A percentile compares a stretch with the other conserved stretches of the same genome.
Evolutionary conservation across 1,284 basidiomycete genomes (phyloP).

Genomic region (Ganoderma lingzhi): DNA sequence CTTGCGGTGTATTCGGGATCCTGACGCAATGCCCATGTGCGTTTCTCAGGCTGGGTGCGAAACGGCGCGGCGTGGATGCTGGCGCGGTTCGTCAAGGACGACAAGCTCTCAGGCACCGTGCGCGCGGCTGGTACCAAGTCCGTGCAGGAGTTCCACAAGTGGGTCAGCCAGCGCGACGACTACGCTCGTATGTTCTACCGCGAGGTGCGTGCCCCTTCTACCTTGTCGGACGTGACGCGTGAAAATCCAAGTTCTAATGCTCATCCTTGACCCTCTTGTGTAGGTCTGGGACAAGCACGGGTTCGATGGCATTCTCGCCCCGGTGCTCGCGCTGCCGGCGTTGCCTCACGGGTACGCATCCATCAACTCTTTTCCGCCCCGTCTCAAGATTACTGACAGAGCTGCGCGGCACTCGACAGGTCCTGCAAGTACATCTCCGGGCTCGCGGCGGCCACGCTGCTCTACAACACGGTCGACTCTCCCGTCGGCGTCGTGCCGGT

Average conservation of each 20-base stretch:
- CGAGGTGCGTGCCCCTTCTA: conserved; percentile 50
- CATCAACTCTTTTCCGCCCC: conserved; percentile 4
- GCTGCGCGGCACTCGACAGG: conserved; percentile 14
- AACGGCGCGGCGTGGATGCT: conserved; percentile 56
- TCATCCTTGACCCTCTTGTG: not conserved
- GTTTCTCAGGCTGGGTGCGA: conserved; percentile 57
- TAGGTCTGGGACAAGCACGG: conserved; percentile 76
- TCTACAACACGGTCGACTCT: conserved; percentile 82
- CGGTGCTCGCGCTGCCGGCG: conserved; percentile 77
- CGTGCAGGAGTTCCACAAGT: conserved; percentile 62
- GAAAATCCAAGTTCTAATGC: not conserved
- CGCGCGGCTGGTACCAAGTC: conserved; percentile 57
- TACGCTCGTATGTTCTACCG: conserved; percentile 63
- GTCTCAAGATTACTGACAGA: not conserved
- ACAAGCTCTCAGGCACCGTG: conserved; percentile 57
- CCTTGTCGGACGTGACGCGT: not conserved
- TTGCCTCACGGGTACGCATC: conserved; percentile 70
- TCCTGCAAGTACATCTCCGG: conserved; percentile 33
- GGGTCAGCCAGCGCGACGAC: conserved; percentile 58
- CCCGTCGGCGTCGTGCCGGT: conserved; percentile 85
- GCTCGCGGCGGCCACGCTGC: conserved; percentile 39
- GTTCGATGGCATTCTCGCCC: conserved; percentile 82
- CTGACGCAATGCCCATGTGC: conserved; percentile 61
- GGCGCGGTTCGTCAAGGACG: conserved; percentile 61
- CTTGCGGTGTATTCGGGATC: conserved; percentile 45